Evolutionary conservation across 805 yeast species (phyloP).

Genomic region (Ogataea henricii): DNA sequence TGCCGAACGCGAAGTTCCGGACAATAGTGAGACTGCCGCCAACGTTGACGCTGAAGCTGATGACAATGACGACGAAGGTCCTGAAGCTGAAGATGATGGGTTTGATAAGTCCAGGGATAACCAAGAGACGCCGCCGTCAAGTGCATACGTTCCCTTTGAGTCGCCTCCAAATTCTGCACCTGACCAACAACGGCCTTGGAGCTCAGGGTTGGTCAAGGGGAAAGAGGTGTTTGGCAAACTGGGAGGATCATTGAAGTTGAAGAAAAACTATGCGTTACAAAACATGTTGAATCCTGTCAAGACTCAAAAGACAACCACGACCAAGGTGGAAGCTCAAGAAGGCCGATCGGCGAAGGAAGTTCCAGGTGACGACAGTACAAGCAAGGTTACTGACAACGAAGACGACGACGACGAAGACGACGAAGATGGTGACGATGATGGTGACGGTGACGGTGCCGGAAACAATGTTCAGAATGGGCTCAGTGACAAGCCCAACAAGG

Average conservation of each 20-base stretch:
- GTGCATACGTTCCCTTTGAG: slow-evolving; percentile 5
- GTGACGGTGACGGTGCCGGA: slow-evolving; percentile 5
- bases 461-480: not conserved
- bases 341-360: too few species aligned
- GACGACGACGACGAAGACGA: slow-evolving; percentile 1
- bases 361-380: too few species aligned
- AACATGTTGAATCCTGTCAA: too few species aligned
- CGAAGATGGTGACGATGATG: slow-evolving; percentile 12
- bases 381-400: too few species aligned
- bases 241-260: slow-evolving; percentile 7
- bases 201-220: not conserved
- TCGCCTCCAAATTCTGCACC: slow-evolving; percentile 14
- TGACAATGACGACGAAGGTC: not conserved
- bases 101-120: slow-evolving; percentile 4
- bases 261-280: slow-evolving; percentile 4
- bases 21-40: too few species aligned
- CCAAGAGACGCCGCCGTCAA: slow-evolving; percentile 7
- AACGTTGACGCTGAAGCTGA: not conserved
- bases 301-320: too few species aligned
- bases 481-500: not conserved
- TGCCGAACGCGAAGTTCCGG: too few species aligned
- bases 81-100: slow-evolving; percentile 2
- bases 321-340: too few species aligned
- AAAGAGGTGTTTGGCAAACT: not conserved
- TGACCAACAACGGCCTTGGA: slow-evolving; percentile 6